A percentile compares a stretch with the other conserved stretches of the same genome.
These are phyloP conservation scores for Whalleya microplaca DNA, from an alignment of 2,329 filamentous ascomycete species.

Conservation along the genomic window DNA sequence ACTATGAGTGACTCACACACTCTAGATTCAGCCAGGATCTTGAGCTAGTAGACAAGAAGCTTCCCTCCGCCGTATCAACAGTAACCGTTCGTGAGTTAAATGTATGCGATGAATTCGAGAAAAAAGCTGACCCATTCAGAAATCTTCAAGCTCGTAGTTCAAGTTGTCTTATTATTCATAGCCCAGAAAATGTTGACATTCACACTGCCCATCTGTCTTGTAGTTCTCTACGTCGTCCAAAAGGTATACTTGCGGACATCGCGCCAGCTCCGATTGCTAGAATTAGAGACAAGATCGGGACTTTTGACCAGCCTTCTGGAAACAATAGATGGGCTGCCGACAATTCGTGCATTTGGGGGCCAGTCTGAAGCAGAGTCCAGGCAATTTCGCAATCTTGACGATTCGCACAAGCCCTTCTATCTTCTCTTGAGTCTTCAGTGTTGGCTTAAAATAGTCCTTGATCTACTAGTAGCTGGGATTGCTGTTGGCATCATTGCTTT, in stretches of 20 bases:
- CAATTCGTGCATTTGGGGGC: conserved; percentile 54
- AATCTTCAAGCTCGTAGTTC: conserved; percentile 44
- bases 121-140: conserved; percentile 37
- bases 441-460: conserved; percentile 56
- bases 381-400: conserved; percentile 41
- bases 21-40: conserved; percentile 49
- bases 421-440: conserved; percentile 54
- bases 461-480: conserved; percentile 52
- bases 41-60: conserved; percentile 46
- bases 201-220: conserved; percentile 49
- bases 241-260: conserved; percentile 59
- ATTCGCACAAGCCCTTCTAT: conserved; percentile 53
- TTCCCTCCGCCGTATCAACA: conserved; percentile 42
- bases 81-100: conserved; percentile 41
- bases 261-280: conserved; percentile 58
- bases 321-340: conserved; percentile 46
- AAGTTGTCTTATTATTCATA: conserved; percentile 49
- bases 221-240: conserved; percentile 50
- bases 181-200: conserved; percentile 50
- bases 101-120: background rate
- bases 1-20: no score
- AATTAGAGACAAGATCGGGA: conserved; percentile 56
- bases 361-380: conserved; percentile 37
- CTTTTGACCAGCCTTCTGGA: conserved; percentile 46
- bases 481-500: conserved; percentile 41